Conservation (phyloP, 2,329 filamentous ascomycete species). For the Exophiala oligosperma region DNA sequence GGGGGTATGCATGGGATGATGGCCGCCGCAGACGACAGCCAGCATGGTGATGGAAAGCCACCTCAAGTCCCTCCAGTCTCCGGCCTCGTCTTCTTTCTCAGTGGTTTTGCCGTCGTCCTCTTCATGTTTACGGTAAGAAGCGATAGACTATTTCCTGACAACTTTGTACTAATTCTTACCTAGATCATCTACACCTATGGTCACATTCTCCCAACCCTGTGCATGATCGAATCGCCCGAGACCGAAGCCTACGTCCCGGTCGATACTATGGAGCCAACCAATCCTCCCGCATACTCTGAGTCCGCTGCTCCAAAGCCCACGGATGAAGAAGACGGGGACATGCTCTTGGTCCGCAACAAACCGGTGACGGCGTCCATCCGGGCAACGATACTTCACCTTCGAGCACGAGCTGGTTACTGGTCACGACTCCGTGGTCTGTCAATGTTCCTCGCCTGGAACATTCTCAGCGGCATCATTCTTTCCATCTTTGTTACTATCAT, state of each 20-base stretch:
- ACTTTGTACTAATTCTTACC: conserved; percentile 1
- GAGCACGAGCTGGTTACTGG: conserved; percentile 61
- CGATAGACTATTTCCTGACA: not conserved
- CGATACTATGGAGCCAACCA: conserved; percentile 38
- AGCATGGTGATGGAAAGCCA: conserved; percentile 24
- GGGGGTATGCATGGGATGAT: conserved; percentile 28
- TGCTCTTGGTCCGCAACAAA: conserved; percentile 50
- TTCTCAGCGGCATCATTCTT: conserved; percentile 46
- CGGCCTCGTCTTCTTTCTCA: conserved; percentile 33
- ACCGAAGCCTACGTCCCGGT: conserved; percentile 55
- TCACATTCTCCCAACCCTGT: conserved; percentile 60
- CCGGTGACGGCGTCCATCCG: conserved; percentile 64
- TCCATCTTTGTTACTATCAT: conserved; percentile 39
- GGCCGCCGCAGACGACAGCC: conserved; percentile 4
- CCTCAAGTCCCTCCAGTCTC: conserved; percentile 31
- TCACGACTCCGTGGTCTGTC: conserved; percentile 69
- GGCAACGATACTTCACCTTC: conserved; percentile 61
- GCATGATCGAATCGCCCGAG: conserved; percentile 63
- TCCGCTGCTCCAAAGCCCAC: conserved; percentile 31
- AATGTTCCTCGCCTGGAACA: conserved; percentile 49
- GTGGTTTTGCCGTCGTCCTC: conserved; percentile 29
- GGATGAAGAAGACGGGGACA: conserved; percentile 41
- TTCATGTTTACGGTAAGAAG: conserved; percentile 33
- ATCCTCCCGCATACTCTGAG: conserved; percentile 34
- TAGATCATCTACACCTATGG: conserved; percentile 56